phyloP scores from a whole-genome alignment of 495 filamentous ascomycete species.

The Daldinia childiae region DNA sequence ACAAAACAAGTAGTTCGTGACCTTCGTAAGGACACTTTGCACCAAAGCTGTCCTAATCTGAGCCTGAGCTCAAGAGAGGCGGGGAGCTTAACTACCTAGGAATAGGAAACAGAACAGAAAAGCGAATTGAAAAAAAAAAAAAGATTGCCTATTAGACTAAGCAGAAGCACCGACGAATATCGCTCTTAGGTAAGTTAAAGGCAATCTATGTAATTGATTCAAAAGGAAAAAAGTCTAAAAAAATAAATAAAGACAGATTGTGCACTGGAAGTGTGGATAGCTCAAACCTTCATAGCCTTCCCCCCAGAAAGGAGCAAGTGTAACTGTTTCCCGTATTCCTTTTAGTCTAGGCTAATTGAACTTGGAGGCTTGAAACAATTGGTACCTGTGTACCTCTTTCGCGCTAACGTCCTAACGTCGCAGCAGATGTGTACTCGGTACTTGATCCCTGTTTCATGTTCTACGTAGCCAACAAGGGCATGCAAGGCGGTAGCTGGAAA shows the following conservation, averaged over 20 bases:
- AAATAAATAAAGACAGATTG: constrained; percentile 4
- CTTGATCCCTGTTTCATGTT: constrained; percentile 16
- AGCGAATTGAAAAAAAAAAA: constrained; percentile 2
- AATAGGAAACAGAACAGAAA: constrained; percentile 1
- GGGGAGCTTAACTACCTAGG: constrained; percentile 37
- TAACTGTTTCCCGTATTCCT: constrained; percentile 8
- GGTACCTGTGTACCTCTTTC: constrained; percentile 19
- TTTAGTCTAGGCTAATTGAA: constrained; percentile 23
- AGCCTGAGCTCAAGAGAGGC: constrained; percentile 24
- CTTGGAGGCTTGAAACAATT: constrained; percentile 22
- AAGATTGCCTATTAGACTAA: constrained; percentile 3
- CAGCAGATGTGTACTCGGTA: constrained; percentile 20
- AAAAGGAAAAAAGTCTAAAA: not conserved
- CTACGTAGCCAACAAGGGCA: constrained; percentile 4
- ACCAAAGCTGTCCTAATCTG: constrained; percentile 40
- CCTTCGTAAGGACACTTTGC: constrained; percentile 48
- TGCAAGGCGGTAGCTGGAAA: constrained; percentile 30
- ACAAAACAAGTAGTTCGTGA: constrained; percentile 13
- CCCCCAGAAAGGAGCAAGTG: constrained; percentile 13
- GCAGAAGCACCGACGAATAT: constrained; percentile 12
- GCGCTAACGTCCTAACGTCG: constrained; percentile 31
- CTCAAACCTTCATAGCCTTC: constrained; percentile 11
- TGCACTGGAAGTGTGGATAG: constrained; percentile 2
- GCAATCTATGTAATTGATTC: constrained; percentile 7
- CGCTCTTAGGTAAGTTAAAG: not conserved